A percentile compares a stretch with the other conserved stretches of the same genome.
Evolutionary conservation across 140 eudicot genomes (phyloP).

Genomic region (Anethum foeniculum): DNA sequence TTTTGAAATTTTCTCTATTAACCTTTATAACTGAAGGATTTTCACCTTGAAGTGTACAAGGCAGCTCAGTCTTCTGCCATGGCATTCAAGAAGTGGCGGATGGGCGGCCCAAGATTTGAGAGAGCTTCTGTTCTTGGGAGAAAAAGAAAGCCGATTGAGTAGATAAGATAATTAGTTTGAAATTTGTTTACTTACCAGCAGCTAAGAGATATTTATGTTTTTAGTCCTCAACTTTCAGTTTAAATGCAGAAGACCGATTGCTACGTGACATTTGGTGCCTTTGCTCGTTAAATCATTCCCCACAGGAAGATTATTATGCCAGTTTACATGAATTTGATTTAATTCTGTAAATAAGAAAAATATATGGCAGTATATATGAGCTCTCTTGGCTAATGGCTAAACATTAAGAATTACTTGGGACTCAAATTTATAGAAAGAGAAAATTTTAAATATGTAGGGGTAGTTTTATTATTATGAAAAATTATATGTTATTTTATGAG

Average conservation of each 20-base stretch:
- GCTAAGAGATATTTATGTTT: neutral
- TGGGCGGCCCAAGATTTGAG: slow-evolving; percentile 86
- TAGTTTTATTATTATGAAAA: too few species aligned
- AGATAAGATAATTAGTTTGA: slow-evolving; percentile 12
- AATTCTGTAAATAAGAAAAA: neutral
- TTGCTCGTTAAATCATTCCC: neutral
- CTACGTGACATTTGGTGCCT: neutral
- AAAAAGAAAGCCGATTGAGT: slow-evolving; percentile 64
- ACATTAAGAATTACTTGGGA: too few species aligned
- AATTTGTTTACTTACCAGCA: neutral
- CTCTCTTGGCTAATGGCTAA: too few species aligned
- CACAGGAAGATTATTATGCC: neutral
- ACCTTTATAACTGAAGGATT: neutral
- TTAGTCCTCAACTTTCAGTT: neutral
- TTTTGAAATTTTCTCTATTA: neutral
- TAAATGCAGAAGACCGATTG: neutral
- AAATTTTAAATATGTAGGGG: too few species aligned
- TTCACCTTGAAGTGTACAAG: slow-evolving; percentile 60
- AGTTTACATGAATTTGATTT: neutral
- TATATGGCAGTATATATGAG: too few species aligned
- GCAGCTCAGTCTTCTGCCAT: slow-evolving; percentile 81
- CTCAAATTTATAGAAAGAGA: too few species aligned
- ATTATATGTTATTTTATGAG: too few species aligned
- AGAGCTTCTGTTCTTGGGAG: slow-evolving; percentile 68
- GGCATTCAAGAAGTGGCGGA: slow-evolving; percentile 75